A percentile compares a stretch with the other conserved stretches of the same genome.
phyloP scores from a whole-genome alignment of 1,284 basidiomycete genomes.

The Malassezia caprae region DNA sequence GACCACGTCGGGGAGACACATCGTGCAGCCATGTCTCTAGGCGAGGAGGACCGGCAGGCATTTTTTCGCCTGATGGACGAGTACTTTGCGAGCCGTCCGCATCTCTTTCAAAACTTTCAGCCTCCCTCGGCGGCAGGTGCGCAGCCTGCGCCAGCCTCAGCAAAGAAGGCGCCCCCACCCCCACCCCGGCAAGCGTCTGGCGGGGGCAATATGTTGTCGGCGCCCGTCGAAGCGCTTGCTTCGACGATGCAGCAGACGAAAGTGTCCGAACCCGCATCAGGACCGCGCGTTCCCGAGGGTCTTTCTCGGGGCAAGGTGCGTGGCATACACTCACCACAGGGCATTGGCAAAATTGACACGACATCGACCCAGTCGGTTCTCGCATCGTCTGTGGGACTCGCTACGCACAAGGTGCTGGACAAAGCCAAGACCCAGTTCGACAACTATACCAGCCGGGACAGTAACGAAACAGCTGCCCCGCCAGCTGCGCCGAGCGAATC shows the following conservation, averaged over 20 bases:
- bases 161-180: background rate
- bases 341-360: constrained; percentile 7
- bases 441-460: background rate
- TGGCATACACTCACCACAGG: constrained; percentile 1
- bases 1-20: constrained; percentile 7
- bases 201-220: background rate
- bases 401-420: background rate
- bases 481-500: background rate
- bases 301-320: constrained; percentile 13
- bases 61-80: constrained; percentile 37
- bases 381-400: background rate
- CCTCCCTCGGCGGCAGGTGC: background rate
- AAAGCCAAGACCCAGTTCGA: background rate
- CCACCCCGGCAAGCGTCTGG: background rate
- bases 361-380: background rate
- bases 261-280: background rate
- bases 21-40: constrained; percentile 17
- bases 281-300: background rate
- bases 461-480: background rate
- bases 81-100: constrained; percentile 34
- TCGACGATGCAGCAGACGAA: background rate
- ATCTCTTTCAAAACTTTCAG: constrained; percentile 10
- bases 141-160: background rate
- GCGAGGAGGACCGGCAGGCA: constrained; percentile 24
- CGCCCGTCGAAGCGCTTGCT: background rate